Conservation (phyloP, 2,329 filamentous ascomycete species). For the Pestalotiopsis fici region DNA sequence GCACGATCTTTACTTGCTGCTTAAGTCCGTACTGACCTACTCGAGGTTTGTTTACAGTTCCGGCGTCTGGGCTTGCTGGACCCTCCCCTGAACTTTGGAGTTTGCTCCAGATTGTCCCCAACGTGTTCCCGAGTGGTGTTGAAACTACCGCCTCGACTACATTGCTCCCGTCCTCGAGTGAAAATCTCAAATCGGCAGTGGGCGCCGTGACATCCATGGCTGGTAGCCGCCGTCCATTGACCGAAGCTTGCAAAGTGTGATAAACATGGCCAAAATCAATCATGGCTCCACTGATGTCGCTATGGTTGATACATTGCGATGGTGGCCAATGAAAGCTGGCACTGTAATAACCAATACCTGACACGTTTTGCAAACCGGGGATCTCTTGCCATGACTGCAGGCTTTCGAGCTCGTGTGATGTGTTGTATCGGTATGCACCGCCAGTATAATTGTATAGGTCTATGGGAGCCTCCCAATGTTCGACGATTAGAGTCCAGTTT, state of each 20-base stretch:
- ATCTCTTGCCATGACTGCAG: background rate
- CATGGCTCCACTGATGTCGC: background rate
- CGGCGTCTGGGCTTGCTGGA: background rate
- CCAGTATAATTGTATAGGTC: background rate
- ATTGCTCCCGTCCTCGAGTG: background rate
- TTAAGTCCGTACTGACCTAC: background rate
- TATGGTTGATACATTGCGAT: background rate
- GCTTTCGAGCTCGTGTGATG: background rate
- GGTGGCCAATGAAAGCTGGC: background rate
- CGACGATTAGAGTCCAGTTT: background rate
- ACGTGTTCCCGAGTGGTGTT: background rate
- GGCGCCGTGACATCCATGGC: background rate
- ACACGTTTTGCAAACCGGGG: background rate
- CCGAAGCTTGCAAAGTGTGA: background rate
- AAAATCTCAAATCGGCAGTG: background rate
- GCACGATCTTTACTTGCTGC: background rate
- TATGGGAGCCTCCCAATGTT: background rate
- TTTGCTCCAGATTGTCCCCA: background rate
- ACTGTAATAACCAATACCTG: background rate
- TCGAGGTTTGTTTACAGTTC: background rate
- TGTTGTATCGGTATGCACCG: background rate
- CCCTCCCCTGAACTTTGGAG: background rate
- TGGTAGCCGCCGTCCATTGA: background rate
- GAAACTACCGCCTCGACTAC: background rate
- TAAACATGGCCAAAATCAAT: background rate